phyloP scores from a whole-genome alignment of 2,329 filamentous ascomycete species.

The Lasiodiplodia sp. region DNA sequence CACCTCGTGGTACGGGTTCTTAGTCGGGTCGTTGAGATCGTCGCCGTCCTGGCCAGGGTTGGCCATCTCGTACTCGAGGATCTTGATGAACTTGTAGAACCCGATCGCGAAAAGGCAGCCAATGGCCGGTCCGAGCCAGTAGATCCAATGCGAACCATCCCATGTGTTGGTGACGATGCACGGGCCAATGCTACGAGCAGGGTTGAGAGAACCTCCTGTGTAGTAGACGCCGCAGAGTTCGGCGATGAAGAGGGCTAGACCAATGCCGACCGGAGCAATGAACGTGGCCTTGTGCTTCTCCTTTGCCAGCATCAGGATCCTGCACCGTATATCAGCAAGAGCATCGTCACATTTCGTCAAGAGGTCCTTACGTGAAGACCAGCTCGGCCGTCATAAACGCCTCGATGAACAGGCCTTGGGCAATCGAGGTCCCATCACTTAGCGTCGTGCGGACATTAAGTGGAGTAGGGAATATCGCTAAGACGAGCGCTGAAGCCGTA shows the following conservation, averaged over 20 bases:
- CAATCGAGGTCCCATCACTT: conserved; percentile 40
- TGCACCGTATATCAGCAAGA: conserved; percentile 38
- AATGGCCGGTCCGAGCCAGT: conserved; percentile 56
- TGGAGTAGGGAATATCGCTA: conserved; percentile 41
- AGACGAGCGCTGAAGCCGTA: conserved; percentile 40
- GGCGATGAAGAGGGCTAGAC: conserved; percentile 37
- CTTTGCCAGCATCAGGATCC: conserved; percentile 40
- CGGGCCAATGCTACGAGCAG: conserved; percentile 55
- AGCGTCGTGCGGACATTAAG: conserved; percentile 44
- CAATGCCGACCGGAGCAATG: conserved; percentile 37
- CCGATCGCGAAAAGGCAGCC: conserved; percentile 46
- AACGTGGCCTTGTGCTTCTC: conserved; percentile 43
- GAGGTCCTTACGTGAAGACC: conserved; percentile 45
- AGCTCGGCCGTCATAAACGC: conserved; percentile 49
- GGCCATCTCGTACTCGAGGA: conserved; percentile 51
- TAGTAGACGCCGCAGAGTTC: conserved; percentile 45
- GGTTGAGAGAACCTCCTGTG: conserved; percentile 56
- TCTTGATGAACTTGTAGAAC: conserved; percentile 51
- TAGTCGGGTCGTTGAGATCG: conserved; percentile 34
- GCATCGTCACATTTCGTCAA: conserved; percentile 38
- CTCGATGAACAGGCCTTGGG: conserved; percentile 49
- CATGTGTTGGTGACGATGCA: conserved; percentile 50
- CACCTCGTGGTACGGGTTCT: conserved; percentile 29
- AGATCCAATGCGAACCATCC: conserved; percentile 55
- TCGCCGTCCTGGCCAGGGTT: conserved; percentile 51